Base-by-base conservation (phyloP, 1,284 basidiomycete species). In the Cutaneotrichosporon mucoides region DNA sequence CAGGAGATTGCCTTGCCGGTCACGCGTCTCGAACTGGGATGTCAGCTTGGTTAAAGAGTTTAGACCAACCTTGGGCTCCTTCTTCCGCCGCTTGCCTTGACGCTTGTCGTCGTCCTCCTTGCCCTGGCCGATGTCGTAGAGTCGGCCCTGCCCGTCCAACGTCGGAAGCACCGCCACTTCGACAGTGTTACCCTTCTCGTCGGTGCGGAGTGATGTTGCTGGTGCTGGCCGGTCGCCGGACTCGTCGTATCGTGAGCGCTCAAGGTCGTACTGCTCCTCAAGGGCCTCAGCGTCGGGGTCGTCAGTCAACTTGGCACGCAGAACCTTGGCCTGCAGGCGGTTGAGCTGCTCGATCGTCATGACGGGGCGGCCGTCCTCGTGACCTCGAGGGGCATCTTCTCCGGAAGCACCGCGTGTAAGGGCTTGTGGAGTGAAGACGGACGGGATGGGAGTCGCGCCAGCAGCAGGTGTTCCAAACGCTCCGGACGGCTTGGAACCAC, bases 321-420 rank as follows among this genome's bases (percentile, higher is more conserved):
- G 79, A 1, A 96, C 92, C 66, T 88, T 88, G 6, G 95, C 96
- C 76, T 98, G 94, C 1, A 99, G 79, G 70, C 88, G 89, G 78
- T 99, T 99, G 45, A 99, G 82, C 40, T 88, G 89, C 41, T 76
- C 77, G 7, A 79, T 70, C 0, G 77, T 76, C 55, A 83, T 63
- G 11, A 76, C 68, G 1, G 79, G 75, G 16, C 16, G 34, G 2
- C 51, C 49, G 24, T 49, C 49, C 4, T 12, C 24, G 5, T 51
- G 34, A 9, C 33, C 24, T 1, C 49, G 43, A 4, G 46, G 52
- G 12, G 16, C 9, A 5, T 49, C 51, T 42, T 62, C 61, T 46
- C 48, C 60, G 71, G 61, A 48, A 65, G 34, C 37, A 24, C 24
- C 24, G 24, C 71, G 53, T 78, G 68, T 60, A 51, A 75, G 65